phyloP scores from a whole-genome alignment of 495 filamentous ascomycete genomes.

The Neurospora cerealis region DNA sequence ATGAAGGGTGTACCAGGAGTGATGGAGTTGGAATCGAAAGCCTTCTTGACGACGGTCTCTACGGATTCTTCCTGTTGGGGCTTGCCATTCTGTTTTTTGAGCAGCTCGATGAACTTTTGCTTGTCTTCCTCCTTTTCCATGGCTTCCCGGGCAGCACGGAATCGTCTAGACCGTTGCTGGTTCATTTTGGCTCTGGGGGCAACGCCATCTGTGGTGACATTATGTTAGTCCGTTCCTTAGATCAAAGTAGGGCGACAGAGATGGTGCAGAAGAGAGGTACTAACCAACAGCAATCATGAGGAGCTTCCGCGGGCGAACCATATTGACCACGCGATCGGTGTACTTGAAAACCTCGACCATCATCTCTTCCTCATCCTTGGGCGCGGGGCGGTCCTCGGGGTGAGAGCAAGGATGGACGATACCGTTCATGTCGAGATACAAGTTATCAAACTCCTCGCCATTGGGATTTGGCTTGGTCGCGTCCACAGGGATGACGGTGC shows the following conservation, averaged over 20 bases:
- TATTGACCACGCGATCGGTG: slow-evolving; percentile 95
- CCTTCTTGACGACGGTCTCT: slow-evolving; percentile 69
- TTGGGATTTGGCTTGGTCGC: slow-evolving; percentile 83
- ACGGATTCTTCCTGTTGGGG: slow-evolving; percentile 49
- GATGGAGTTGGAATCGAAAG: slow-evolving; percentile 96
- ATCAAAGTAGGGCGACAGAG: neutral
- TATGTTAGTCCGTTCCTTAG: slow-evolving; percentile 22
- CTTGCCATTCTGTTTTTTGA: slow-evolving; percentile 59
- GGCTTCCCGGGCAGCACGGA: slow-evolving; percentile 88
- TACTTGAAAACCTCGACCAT: slow-evolving; percentile 97
- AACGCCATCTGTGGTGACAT: slow-evolving; percentile 60
- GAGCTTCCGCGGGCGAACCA: slow-evolving; percentile 90
- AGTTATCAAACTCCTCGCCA: slow-evolving; percentile 94
- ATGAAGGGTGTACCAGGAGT: slow-evolving; percentile 98
- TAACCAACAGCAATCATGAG: slow-evolving; percentile 96
- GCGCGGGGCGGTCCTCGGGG: slow-evolving; percentile 85
- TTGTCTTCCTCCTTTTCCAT: slow-evolving; percentile 90
- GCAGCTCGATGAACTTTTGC: slow-evolving; percentile 70
- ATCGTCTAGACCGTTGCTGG: slow-evolving; percentile 84
- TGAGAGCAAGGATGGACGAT: slow-evolving; percentile 99
- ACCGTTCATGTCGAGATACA: slow-evolving; percentile 99
- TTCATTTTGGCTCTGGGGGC: slow-evolving; percentile 96
- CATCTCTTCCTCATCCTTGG: slow-evolving; percentile 95
- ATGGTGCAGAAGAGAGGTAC: slow-evolving; percentile 21
- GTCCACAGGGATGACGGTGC: slow-evolving; percentile 73